Evolutionary conservation across 2,329 filamentous ascomycete genomes (phyloP), one percentile per base, ranked within the genome.

Genomic region (Cryphonectria carpinicola): DNA sequence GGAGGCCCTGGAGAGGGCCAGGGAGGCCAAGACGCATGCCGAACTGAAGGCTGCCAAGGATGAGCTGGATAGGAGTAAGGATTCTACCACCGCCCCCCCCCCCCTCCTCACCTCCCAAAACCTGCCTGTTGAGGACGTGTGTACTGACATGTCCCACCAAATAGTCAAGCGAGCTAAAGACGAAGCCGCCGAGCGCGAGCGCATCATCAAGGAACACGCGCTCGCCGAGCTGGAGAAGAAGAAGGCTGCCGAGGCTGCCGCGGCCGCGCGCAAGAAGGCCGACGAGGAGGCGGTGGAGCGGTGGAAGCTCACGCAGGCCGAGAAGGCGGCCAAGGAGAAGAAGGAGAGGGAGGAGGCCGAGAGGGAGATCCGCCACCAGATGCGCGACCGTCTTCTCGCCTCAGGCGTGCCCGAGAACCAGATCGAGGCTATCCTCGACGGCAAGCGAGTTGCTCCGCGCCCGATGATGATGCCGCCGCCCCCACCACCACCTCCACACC

Each of bases 331-430:
- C 54, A 83, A 80, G 74, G 85, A 87, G 73, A 81, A 82, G 73
- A 82, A 83, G 71, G 83, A 85, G 69, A 82, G 82, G 68, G 86
- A 85, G 70, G 77, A 82, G 70, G 81, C 80, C 56, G 86, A 90
- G 63, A 82, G 81, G 72, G 84, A 89, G 75, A 89, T 88, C 74
- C 83, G 86, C 76, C 81, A 82, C 37, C 84, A 86, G 56, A 80
- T 91, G 63, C 86, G 87, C 75, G 86, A 89, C 73, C 85, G 89
- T 65, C 80, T 91, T 52, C 79, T 87, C 71, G 85, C 86, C 65
- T 87, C 88, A 2, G 89, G 89, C 3, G 80, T 91, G 58, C 84
- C 86, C 75, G 87, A 89, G 75, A 84, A 85, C 74, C 84, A 86
- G 72, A 90, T 91, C 74, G 80, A 83, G 58, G 87, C 87, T 28